phyloP scores from a whole-genome alignment of 768 basidiomycete species.

The Lactifluus piperatus region DNA sequence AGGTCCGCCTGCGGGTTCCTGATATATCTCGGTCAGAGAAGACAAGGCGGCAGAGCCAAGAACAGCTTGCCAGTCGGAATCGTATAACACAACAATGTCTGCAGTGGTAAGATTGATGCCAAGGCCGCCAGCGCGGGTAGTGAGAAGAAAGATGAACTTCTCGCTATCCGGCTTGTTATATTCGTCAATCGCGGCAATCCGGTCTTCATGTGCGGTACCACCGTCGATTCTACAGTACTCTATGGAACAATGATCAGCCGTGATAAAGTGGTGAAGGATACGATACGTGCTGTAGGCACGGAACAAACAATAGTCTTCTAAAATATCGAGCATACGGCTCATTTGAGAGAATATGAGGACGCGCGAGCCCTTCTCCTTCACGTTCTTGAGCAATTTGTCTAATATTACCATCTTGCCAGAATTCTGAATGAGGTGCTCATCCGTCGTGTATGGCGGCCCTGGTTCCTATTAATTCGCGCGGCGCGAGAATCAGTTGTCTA shows the following conservation, averaged over 20 bases:
- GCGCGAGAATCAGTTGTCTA: not conserved
- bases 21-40: not conserved
- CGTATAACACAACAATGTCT: conserved; percentile 91
- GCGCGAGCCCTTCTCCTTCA: conserved; percentile 91
- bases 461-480: conserved; percentile 58
- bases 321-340: conserved; percentile 96
- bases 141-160: conserved; percentile 93
- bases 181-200: conserved; percentile 92
- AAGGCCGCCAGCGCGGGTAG: conserved; percentile 92
- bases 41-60: not conserved
- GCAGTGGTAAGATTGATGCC: conserved; percentile 96
- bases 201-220: conserved; percentile 92
- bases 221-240: conserved; percentile 98
- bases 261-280: not conserved
- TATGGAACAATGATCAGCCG: conserved; percentile 27
- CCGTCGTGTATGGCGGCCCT: conserved; percentile 96
- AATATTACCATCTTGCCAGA: conserved; percentile 97
- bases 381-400: conserved; percentile 78
- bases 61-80: conserved; percentile 78
- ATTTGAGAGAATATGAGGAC: conserved; percentile 98
- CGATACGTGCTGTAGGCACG: conserved; percentile 64
- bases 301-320: conserved; percentile 97
- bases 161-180: conserved; percentile 93
- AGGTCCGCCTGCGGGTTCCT: conserved; percentile 99
- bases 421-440: conserved; percentile 91